These are phyloP conservation scores for Astathelohania contejeani DNA, from an alignment of 371 early-diverging fungal species.

Conservation along the genomic window DNA sequence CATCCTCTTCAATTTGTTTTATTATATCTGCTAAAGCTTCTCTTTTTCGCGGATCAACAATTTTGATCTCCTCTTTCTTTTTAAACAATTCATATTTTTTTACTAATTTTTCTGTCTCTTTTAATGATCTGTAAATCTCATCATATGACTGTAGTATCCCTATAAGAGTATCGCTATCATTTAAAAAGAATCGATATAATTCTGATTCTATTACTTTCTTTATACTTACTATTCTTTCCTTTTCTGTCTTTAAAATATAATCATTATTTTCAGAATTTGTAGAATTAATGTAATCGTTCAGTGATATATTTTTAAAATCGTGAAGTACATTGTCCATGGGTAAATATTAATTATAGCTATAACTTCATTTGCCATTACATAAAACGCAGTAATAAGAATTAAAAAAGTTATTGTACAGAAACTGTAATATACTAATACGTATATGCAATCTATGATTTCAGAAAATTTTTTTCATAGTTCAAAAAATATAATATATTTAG, in stretches of 20 bases:
- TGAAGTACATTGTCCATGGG: background rate
- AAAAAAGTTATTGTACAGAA: too few relatives aligned
- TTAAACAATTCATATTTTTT: background rate
- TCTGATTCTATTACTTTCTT: slow-evolving; percentile 20
- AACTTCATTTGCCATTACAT: too few relatives aligned
- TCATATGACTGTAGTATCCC: slow-evolving; percentile 13
- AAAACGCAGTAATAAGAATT: too few relatives aligned
- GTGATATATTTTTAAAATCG: background rate
- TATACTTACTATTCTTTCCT: slow-evolving; percentile 1
- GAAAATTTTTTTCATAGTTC: too few relatives aligned
- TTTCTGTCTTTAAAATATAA: slow-evolving; percentile 9
- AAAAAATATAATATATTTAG: too few relatives aligned
- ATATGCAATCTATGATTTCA: too few relatives aligned
- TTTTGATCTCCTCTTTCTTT: background rate
- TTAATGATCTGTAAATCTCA: slow-evolving; percentile 5
- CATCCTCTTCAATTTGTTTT: slow-evolving; percentile 20
- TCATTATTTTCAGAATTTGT: slow-evolving; percentile 10
- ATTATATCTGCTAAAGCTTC: slow-evolving; percentile 10
- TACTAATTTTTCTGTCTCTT: slow-evolving; percentile 5
- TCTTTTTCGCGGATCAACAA: slow-evolving; percentile 12
- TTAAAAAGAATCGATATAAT: slow-evolving; percentile 10
- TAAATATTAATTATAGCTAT: too few relatives aligned
- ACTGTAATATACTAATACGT: too few relatives aligned
- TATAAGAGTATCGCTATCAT: slow-evolving; percentile 8
- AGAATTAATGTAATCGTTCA: slow-evolving; percentile 6